phyloP scores from a whole-genome alignment of 805 yeast species.

The Pichia thaimueangensis region DNA sequence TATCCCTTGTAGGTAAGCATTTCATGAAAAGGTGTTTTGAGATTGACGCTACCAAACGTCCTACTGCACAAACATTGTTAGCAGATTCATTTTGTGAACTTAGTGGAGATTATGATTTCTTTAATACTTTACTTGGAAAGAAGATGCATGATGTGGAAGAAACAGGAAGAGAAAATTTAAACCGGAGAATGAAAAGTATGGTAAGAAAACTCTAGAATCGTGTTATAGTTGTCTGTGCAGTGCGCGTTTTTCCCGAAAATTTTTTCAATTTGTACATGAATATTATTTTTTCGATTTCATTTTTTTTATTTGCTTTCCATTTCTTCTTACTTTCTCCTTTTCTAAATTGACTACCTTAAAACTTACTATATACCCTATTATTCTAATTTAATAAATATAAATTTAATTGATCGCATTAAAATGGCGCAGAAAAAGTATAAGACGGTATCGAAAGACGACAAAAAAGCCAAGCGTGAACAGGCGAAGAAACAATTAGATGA shows the following conservation, averaged over 20 bases:
- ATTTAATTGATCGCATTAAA: background rate
- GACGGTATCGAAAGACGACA: conserved; percentile 27
- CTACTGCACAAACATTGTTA: conserved; percentile 69
- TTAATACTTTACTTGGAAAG: conserved; percentile 27
- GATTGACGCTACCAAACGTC: conserved; percentile 75
- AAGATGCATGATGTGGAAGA: conserved; percentile 19
- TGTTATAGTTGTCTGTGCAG: too few species aligned
- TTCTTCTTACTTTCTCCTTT: too few species aligned
- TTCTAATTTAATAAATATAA: too few species aligned
- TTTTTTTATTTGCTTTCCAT: too few species aligned
- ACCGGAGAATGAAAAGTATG: conserved; percentile 14
- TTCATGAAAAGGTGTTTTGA: conserved; percentile 75
- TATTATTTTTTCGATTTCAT: conserved; percentile 4
- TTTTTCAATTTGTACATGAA: background rate
- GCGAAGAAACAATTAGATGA: conserved; percentile 33
- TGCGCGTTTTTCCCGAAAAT: background rate
- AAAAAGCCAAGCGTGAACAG: conserved; percentile 19
- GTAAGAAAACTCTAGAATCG: conserved; percentile 12
- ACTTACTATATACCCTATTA: too few species aligned
- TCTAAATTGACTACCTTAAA: too few species aligned
- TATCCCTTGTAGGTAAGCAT: conserved; percentile 58
- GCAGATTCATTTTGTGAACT: conserved; percentile 36
- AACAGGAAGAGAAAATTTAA: conserved; percentile 17
- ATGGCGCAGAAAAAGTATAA: conserved; percentile 14
- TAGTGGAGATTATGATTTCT: conserved; percentile 24